Evolutionary conservation across 1,284 basidiomycete species (phyloP), one percentile per base, ranked within the genome.

Genomic region (Cryptococcus jaspeensis): DNA sequence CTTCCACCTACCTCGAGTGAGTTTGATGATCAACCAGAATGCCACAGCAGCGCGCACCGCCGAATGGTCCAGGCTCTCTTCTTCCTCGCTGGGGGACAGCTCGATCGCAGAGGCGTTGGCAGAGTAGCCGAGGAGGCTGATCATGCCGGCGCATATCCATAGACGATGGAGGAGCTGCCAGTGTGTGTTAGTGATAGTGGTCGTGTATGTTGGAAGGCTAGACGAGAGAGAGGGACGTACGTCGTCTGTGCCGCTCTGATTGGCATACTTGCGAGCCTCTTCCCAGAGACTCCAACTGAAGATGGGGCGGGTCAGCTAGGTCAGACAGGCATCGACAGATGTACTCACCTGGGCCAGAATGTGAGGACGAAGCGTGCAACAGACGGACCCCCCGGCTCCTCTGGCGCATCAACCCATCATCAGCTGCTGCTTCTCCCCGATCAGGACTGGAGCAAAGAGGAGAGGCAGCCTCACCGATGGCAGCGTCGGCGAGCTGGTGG

Each of bases 401-500:
- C 66, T 62, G 13, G 18, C 4, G 38, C 35, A 38, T 12, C 22
- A n/a, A 7, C 12, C n/a, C 47, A 35, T 15, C 25, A 36, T n/a
- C n/a, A n/a, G n/a, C n/a, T n/a, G n/a, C n/a, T n/a, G n/a, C n/a
- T n/a, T n/a, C n/a, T n/a, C n/a, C n/a, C n/a, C n/a, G 16, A 4
- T 42, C 40, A 7, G 12, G 12, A 22, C 22, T 13, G n/a, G 7
- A 16, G 55, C 55, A 39, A 51, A n/a, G n/a, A n/a, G 55, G 39
- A 23, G 25, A 8, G 37, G 46, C 8, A 47, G 5, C 8, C 53
- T 41, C 47, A 66, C 64, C 64, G 12, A 66, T 60, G 28, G 76
- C 76, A 16, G 72, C 71, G 37, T 78, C 78, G 42, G 70, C 72
- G 18, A 79, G 69, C 48, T 77, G 73, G 58, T 78, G 78, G n/a